A percentile compares a stretch with the other conserved stretches of the same genome.
These are phyloP conservation scores for Neurospora sp. DNA, from an alignment of 495 filamentous ascomycete genomes.

Conservation along the genomic window DNA sequence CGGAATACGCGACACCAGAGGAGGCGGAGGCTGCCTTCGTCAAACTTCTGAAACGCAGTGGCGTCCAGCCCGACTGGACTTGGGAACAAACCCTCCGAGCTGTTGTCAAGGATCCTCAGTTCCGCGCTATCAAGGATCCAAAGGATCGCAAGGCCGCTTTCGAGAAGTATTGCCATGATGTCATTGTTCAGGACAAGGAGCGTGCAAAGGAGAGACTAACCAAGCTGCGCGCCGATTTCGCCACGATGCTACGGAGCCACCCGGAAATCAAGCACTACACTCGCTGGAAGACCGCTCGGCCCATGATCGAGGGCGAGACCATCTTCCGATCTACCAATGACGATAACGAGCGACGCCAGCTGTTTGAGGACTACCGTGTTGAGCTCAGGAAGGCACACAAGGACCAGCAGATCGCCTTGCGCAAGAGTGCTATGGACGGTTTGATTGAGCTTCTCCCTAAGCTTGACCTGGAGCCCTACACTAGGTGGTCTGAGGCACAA, in stretches of 20 bases:
- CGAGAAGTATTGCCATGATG: conserved; percentile 88
- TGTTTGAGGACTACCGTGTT: conserved; percentile 89
- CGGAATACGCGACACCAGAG: conserved; percentile 75
- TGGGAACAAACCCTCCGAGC: conserved; percentile 86
- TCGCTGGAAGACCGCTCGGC: conserved; percentile 91
- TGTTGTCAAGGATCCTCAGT: conserved; percentile 89
- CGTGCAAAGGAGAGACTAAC: conserved; percentile 88
- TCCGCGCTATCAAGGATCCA: conserved; percentile 87
- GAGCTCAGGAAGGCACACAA: conserved; percentile 70
- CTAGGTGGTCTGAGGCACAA: conserved; percentile 88
- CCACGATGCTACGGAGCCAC: conserved; percentile 90
- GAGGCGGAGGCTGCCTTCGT: conserved; percentile 92
- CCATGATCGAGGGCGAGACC: conserved; percentile 90
- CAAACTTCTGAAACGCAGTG: conserved; percentile 76
- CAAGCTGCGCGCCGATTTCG: conserved; percentile 89
- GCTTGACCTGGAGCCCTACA: conserved; percentile 83
- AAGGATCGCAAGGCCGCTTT: conserved; percentile 86
- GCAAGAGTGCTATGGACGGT: conserved; percentile 79
- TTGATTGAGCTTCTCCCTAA: conserved; percentile 72
- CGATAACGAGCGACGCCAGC: conserved; percentile 78
- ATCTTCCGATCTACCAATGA: conserved; percentile 86
- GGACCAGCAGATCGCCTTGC: conserved; percentile 59
- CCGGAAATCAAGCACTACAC: conserved; percentile 98
- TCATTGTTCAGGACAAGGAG: conserved; percentile 87
- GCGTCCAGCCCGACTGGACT: conserved; percentile 80